Evolutionary conservation across 202 grass and related monocot genomes (phyloP).

Genomic region (Eragrostis tef): DNA sequence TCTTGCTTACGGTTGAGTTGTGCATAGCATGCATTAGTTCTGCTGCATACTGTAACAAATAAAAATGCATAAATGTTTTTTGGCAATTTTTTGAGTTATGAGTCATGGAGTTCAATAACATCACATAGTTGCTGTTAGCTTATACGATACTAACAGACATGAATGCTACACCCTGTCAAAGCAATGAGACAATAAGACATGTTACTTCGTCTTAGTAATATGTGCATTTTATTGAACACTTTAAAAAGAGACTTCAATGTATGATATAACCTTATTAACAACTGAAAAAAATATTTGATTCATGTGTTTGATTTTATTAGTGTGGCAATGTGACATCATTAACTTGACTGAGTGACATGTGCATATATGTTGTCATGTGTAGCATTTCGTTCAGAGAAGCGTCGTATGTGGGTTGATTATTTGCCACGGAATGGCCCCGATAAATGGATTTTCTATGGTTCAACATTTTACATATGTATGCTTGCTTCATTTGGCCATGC

Average conservation of each 20-base stretch:
- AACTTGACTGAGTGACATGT: not conserved
- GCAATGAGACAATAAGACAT: not conserved
- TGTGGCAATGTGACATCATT: not conserved
- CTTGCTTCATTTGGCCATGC: not conserved
- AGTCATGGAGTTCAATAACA: constrained; percentile 12
- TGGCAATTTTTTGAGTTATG: not conserved
- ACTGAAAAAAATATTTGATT: not conserved
- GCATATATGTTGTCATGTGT: not conserved
- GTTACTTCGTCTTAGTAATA: not conserved
- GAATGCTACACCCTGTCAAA: not conserved
- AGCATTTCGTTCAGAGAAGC: not conserved
- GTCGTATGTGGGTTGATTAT: not conserved
- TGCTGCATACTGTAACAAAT: constrained; percentile 20
- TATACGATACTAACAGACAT: constrained; percentile 16
- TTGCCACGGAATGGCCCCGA: not conserved
- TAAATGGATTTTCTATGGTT: constrained; percentile 23
- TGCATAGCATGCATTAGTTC: constrained; percentile 8
- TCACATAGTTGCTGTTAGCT: not conserved
- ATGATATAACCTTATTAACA: constrained; percentile 6
- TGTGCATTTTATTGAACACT: constrained; percentile 20
- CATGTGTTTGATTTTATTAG: not conserved
- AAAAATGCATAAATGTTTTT: not conserved
- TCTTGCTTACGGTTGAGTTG: constrained; percentile 26
- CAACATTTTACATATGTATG: not conserved
- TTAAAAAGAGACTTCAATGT: constrained; percentile 4